Base-by-base conservation (phyloP, 202 grass and related monocot genomes). In the Bolboschoenoplectus hybrid region DNA sequence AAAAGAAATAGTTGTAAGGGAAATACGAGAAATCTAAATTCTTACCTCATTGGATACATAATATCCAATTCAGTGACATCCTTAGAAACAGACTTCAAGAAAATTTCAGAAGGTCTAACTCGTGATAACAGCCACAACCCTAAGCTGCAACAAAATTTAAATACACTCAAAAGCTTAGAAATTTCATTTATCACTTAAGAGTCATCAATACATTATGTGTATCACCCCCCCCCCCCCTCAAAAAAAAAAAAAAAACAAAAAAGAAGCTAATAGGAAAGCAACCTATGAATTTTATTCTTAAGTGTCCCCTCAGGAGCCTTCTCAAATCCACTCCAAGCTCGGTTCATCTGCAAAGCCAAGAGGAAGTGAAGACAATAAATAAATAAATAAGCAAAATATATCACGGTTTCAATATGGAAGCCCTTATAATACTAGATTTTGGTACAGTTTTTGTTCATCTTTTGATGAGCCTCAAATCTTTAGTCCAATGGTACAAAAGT, bases 261-360 rank as follows among this genome's bases (percentile, higher is more conserved):
- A 55, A 34, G 74, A 45, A 17, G 82, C 7, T 36, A 40, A 52
- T 43, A 55, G 17, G n/a, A 81, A 80, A 47, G 39, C 34, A 43
- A 89, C 97, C 93, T 90, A 85, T 99, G 97, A 84, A 99, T 92
- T 80, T 84, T 90, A 79, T 66, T 96, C 90, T 99, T 99, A 68
- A 94, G 32, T 35, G 97, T 90, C 63, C 97, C 97, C 65, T 89
- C 83, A 44, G 91, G 92, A 76, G 93, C 91, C 60, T 86, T 99
- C 88, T 92, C 97, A 61, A 99, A 89, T 39, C 87, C 88, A 41
- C 86, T 87, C 97, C 97, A 98, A 69, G 90, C 91, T 19, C 84
- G 67, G 72, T 93, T 98, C 93, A 96, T 96, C 96, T 93, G 84
- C 81, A 66, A 78, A 35, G 35, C 67, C 43, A 20, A 83, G 67